Evolutionary conservation across 108 stramenopile species (phyloP).

Genomic region (Schizochytrium sp.): DNA sequence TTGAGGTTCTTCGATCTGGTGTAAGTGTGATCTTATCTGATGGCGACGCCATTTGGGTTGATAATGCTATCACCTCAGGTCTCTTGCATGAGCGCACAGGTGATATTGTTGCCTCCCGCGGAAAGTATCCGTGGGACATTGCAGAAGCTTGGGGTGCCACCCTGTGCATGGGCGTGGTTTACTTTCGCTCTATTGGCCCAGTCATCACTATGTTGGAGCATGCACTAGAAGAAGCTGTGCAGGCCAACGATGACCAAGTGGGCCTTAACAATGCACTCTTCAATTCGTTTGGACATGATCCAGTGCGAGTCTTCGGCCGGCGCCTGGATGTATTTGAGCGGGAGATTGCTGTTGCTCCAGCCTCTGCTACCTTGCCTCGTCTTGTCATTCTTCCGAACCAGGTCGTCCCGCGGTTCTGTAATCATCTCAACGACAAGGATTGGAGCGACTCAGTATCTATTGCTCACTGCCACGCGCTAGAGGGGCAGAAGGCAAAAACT

Average conservation of each 20-base stretch:
- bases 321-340: neutral
- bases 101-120: constrained; percentile 8
- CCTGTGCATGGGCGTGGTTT: constrained; percentile 50
- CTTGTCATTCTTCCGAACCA: constrained; percentile 21
- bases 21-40: constrained; percentile 44
- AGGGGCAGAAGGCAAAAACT: constrained; percentile 18
- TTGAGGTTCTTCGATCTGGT: constrained; percentile 1
- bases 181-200: constrained; percentile 8
- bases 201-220: neutral
- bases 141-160: constrained; percentile 47
- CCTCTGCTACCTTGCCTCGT: constrained; percentile 16
- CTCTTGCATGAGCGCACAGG: constrained; percentile 31
- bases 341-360: neutral
- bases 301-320: constrained; percentile 44
- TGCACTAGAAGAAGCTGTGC: constrained; percentile 21
- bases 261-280: constrained; percentile 34
- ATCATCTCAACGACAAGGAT: neutral
- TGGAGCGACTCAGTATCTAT: neutral
- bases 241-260: constrained; percentile 42
- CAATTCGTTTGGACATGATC: constrained; percentile 18
- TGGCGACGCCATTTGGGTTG: constrained; percentile 37
- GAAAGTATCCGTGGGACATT: constrained; percentile 48
- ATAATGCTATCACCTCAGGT: constrained; percentile 23
- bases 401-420: constrained; percentile 19
- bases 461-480: constrained; percentile 9